A percentile compares a stretch with the other conserved stretches of the same genome.
phyloP scores from a whole-genome alignment of 1,139 yeast genomes.

The Yamadazyma epiphylla region DNA sequence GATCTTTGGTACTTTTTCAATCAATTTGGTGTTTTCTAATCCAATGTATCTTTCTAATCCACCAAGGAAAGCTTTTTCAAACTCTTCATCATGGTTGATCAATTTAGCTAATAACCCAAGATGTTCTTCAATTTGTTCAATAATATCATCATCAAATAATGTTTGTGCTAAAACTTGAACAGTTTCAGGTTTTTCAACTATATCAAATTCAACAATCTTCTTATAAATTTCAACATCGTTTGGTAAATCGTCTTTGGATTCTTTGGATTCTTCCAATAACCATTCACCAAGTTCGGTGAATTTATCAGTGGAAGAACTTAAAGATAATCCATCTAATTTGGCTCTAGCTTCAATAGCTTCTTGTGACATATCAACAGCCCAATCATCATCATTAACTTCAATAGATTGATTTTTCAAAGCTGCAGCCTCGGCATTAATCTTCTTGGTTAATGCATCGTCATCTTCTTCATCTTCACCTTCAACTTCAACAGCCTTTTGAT shows the following conservation, averaged over 20 bases:
- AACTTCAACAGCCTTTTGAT: constrained; percentile 34
- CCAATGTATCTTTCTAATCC: constrained; percentile 95
- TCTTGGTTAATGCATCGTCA: constrained; percentile 74
- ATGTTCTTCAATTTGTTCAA: constrained; percentile 71
- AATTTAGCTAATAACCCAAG: constrained; percentile 79
- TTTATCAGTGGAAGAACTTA: constrained; percentile 44
- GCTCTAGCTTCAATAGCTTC: constrained; percentile 97
- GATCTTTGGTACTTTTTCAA: constrained; percentile 74
- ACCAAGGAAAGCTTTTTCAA: constrained; percentile 87
- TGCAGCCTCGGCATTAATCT: constrained; percentile 83
- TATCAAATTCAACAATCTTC: constrained; percentile 77
- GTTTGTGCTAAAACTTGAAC: constrained; percentile 91
- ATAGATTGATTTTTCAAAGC: constrained; percentile 53
- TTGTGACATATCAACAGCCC: constrained; percentile 98
- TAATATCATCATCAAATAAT: constrained; percentile 75
- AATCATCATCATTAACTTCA: constrained; percentile 79
- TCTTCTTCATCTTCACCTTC: constrained; percentile 46
- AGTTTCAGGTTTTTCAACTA: constrained; percentile 69
- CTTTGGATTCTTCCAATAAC: constrained; percentile 57
- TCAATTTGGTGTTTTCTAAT: constrained; percentile 70
- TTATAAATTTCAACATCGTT: constrained; percentile 88
- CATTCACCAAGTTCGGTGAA: constrained; percentile 86
- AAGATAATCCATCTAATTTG: constrained; percentile 60
- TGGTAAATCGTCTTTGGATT: constrained; percentile 59
- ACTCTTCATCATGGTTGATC: constrained; percentile 56